These are phyloP conservation scores for Amesomyces nigricolor DNA, from an alignment of 2,329 filamentous ascomycete genomes.

Conservation along the genomic window DNA sequence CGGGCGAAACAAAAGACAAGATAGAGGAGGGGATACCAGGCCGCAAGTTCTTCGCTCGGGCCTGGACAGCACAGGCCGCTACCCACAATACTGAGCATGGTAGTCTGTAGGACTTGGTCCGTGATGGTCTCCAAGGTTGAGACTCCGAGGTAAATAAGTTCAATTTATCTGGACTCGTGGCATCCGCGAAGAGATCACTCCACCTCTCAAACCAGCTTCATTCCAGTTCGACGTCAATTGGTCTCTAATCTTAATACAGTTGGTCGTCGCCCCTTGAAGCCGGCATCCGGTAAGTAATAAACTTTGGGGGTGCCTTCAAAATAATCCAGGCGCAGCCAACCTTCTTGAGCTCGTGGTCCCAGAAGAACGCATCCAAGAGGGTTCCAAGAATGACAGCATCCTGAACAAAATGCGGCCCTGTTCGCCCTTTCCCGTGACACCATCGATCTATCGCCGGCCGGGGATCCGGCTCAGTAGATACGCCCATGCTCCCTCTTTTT, in stretches of 20 bases:
- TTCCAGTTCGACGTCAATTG: too few relatives aligned
- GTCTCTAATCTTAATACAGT: constrained; percentile 16
- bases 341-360: constrained; percentile 24
- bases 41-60: too few relatives aligned
- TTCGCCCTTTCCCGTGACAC: constrained; percentile 10
- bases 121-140: too few relatives aligned
- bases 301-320: constrained; percentile 28
- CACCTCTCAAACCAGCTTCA: too few relatives aligned
- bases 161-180: too few relatives aligned
- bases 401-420: constrained; percentile 26
- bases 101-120: too few relatives aligned
- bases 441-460: constrained; percentile 11
- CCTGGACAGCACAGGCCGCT: too few relatives aligned
- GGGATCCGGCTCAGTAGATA: constrained; percentile 12
- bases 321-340: constrained; percentile 21
- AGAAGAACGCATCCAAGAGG: constrained; percentile 26
- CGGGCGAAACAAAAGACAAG: too few relatives aligned
- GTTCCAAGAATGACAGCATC: constrained; percentile 30
- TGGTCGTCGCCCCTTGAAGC: constrained; percentile 17
- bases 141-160: too few relatives aligned
- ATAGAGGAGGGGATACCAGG: too few relatives aligned
- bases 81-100: too few relatives aligned
- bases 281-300: constrained; percentile 28
- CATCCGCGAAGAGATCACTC: too few relatives aligned
- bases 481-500: constrained; percentile 12